Evolutionary conservation across 805 yeast genomes (phyloP), one percentile per base, ranked within the genome.

Genomic region (Cyberlindnera lachancei): DNA sequence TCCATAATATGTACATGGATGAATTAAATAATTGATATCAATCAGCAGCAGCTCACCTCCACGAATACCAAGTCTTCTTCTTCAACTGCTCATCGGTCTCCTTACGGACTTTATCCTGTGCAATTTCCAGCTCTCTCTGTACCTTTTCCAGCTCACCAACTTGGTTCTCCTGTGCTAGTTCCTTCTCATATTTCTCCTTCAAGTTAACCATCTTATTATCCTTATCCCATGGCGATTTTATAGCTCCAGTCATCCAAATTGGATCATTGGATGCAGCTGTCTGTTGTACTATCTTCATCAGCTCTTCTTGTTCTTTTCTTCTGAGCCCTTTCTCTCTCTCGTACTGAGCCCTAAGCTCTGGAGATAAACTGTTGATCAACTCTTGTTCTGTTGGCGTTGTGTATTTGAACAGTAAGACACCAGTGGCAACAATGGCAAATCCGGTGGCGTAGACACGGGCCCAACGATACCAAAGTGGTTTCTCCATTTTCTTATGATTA

Each of bases 381-480:
- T 88, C 72, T 46, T 86, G 95, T 43, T 84, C 94, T 2, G 88
- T 72, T 3, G 97, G 97, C 0, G 86, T 78, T 1, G 88, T 75
- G 55, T 73, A 82, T 41, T 77, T 80, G 60, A 60, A 79, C 13
- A 81, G 61, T 6, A 83, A 43, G 1, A 77, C 72, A n/a, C 96
- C 97, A 0, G 74, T 47, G 5, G 79, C 84, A 3, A 84, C 63
- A 14, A 86, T 73, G 14, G 74, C 69, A n/a, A 72, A 73, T 8
- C 94, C 87, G 10, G 65, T 65, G 18, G 68, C 64, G 44, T 66
- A 65, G 9, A 75, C 77, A 38, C 71, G 64, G 4, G 70, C 61
- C 81, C 82, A 75, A 37, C 75, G 68, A 38, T 61, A 59, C 75
- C 76, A 72, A 34, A 73, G 57, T 11, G 76, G 73, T 30, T 53